Base-by-base conservation (phyloP, 108 stramenopile species). In the Craspedostauros australis region DNA sequence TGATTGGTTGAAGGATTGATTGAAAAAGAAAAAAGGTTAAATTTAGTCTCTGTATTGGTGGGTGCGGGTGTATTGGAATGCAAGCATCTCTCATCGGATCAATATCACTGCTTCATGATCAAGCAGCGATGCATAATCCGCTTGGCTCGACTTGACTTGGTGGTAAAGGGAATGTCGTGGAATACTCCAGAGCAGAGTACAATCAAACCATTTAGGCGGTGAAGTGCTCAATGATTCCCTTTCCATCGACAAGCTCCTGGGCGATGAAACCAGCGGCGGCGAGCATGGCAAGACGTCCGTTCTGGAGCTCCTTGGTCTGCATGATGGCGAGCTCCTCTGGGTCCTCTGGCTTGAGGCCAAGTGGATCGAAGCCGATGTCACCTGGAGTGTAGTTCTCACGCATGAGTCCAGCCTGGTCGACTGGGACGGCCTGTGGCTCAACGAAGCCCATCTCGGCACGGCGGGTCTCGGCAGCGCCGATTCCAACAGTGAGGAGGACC, bases 211-310 rank as follows among this genome's bases (percentile, higher is more conserved):
- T 36, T 48, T 48, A 48, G 6, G 26, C 46, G 15, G 25, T 20
- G 30, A 86, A 62, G 60, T 86, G 72, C 59, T 78, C 79, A 43
- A 87, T 21, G 68, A 88, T 83, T 55, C 70, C 79, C 72, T 84
- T 75, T 16, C 84, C 84, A 53, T 84, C 72, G 6, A 73, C 64
- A 23, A 86, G 70, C 64, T 91, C 82, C 65, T 91, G 89, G 14
- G 89, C 87, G 30, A 86, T 41, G 64, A 94, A 82, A 22, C 93
- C 93, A 22, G 85, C 72, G 39, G 88, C 65, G 16, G 82, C 93
- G 38, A 91, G 70, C 93, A 94, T 94, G 20, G 87, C 93, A 42
- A 94, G 71, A 26, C 93, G 82, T 62, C 93, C 89, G 78, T 93
- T 75, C 70, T 94, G 86, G 33, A 94, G 52, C 68, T 92, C 91